Evolutionary conservation across 1,284 basidiomycete species (phyloP).

Genomic region (Takashimella tepidaria): DNA sequence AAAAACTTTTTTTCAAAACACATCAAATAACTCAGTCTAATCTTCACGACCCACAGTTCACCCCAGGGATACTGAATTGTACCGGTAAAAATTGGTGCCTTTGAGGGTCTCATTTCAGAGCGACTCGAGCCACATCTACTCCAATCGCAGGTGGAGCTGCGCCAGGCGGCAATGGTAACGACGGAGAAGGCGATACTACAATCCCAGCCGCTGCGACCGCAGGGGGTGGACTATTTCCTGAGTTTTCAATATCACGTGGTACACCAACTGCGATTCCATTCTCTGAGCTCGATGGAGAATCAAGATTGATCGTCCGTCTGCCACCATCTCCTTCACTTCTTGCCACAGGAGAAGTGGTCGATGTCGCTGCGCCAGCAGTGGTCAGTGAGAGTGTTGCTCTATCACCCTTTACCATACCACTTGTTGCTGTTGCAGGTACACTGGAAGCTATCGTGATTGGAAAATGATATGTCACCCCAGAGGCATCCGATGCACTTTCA

Average conservation of each 20-base stretch:
- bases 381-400: neutral
- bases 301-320: neutral
- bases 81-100: too few species aligned
- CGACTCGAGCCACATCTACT: neutral
- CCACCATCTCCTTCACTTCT: neutral
- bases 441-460: slow-evolving; percentile 10
- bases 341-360: neutral
- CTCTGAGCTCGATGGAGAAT: neutral
- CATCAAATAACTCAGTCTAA: too few species aligned
- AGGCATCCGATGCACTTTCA: slow-evolving; percentile 3
- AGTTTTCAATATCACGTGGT: too few species aligned
- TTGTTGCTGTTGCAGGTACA: slow-evolving; percentile 21
- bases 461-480: slow-evolving; percentile 26
- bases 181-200: neutral
- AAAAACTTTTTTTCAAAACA: too few species aligned
- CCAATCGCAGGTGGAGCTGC: slow-evolving; percentile 19
- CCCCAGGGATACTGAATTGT: too few species aligned
- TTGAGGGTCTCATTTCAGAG: neutral
- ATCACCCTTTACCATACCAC: slow-evolving; percentile 17
- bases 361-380: neutral
- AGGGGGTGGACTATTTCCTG: neutral
- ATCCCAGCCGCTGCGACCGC: neutral
- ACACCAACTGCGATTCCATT: neutral
- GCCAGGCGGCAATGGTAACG: slow-evolving; percentile 28
- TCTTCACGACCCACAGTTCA: too few species aligned